Evolutionary conservation across 2,329 filamentous ascomycete genomes (phyloP), one percentile per base, ranked within the genome.

Genomic region (Botrytis squamosa): DNA sequence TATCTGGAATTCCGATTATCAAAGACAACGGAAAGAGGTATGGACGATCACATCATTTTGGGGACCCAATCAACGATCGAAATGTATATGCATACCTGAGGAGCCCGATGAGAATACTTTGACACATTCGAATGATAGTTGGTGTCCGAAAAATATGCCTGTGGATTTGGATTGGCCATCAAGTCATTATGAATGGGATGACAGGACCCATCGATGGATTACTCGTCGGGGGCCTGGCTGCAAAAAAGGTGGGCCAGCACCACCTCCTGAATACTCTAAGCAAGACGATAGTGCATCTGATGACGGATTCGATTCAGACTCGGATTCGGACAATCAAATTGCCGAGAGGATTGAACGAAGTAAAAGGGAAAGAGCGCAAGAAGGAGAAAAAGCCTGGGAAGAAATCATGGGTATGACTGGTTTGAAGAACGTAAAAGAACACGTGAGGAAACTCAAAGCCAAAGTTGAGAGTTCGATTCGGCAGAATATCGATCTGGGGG

Each of bases 391-490:
- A 14, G 81, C 82, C 2, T 77, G 89, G 0, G 87, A 89, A 74
- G 75, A 79, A 0, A 75, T 89, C 20, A 88, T 89, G 84, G 77
- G 79, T 1, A 86, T 89, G 84, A 84, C 86, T 63, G 88, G 88
- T 9, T 81, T 89, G 0, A 86, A 88, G 75, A 78, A 83, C 7
- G 85, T 89, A 16, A 90, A 90, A 76, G 75, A 83, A 40, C 80
- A 87, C 44, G 84, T 89, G 55, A 80, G 89, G 1, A 76, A 76
- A 0, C 85, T 89, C 74, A 88, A 88, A 75, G 79, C 80, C 1
- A 86, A 86, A 75, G 82, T 88, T 3, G 86, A 89, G 49, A 83
- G 81, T 0, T 77, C 81, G 0, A 75, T 85, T 0, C 81, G 85
- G 0, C 88, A 89, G 75, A 79, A 80, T 1, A 78, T 84, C 0